Conservation (phyloP, 2,329 filamentous ascomycete species). For the Ceratocystis smalleyi region DNA sequence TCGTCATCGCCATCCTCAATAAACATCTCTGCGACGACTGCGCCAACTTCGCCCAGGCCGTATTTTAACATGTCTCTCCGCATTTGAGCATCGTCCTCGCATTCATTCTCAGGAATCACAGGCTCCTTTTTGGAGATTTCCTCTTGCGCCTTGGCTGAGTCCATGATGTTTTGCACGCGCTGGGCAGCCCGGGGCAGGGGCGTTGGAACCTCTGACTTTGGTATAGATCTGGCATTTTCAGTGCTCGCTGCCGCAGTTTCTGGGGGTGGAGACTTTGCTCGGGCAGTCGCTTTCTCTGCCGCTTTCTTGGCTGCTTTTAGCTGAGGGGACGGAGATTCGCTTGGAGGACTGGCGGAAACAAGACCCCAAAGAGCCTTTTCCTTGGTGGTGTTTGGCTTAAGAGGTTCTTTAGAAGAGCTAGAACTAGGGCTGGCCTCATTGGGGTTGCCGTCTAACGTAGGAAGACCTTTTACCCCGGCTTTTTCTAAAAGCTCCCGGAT, state of each 20-base stretch:
- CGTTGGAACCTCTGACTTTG: neutral
- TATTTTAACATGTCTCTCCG: conserved; percentile 85
- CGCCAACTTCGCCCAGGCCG: conserved; percentile 71
- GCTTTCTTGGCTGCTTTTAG: conserved; percentile 34
- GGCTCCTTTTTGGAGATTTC: conserved; percentile 28
- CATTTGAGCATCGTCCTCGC: conserved; percentile 61
- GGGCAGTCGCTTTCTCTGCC: conserved; percentile 19
- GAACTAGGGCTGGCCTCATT: neutral
- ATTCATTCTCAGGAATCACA: conserved; percentile 58
- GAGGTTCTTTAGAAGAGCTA: conserved; percentile 3
- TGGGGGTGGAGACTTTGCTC: conserved; percentile 41
- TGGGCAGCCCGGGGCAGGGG: conserved; percentile 26
- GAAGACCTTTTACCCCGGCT: conserved; percentile 43
- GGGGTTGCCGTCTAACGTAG: neutral
- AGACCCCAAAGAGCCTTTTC: conserved; percentile 42
- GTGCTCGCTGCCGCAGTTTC: conserved; percentile 40
- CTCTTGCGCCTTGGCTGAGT: conserved; percentile 40
- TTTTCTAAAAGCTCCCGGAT: conserved; percentile 60
- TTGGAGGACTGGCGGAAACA: conserved; percentile 19
- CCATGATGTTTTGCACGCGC: conserved; percentile 41
- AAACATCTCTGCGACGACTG: conserved; percentile 84
- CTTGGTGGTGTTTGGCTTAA: conserved; percentile 22
- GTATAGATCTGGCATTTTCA: conserved; percentile 17
- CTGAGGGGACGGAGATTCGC: conserved; percentile 21
- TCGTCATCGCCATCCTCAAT: conserved; percentile 34